Conservation (phyloP, 2,329 filamentous ascomycete genomes). For the Hymenoscyphus fraxineus region DNA sequence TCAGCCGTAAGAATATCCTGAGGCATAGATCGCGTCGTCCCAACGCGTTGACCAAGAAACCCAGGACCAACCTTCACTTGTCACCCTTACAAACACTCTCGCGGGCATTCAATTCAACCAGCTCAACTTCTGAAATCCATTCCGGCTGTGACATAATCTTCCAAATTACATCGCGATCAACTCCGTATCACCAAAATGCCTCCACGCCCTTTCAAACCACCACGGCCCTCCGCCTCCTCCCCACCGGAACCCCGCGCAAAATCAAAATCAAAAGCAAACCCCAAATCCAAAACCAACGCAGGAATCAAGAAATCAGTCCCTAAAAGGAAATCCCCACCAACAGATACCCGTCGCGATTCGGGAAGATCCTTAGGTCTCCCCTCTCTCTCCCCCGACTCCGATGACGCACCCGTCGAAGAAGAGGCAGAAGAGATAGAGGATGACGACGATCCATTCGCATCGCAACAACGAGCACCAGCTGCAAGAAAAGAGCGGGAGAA, state of each 20-base stretch:
- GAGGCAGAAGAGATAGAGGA: conserved; percentile 9
- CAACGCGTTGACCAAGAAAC: no score
- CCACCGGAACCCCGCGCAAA: conserved; percentile 5
- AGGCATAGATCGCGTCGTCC: no score
- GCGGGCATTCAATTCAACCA: no score
- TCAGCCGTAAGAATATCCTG: no score
- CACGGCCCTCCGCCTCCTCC: conserved; percentile 21
- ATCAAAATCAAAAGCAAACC: conserved; percentile 8
- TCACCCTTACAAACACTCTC: no score
- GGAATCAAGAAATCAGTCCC: background rate
- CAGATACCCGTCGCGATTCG: background rate
- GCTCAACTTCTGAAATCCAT: background rate
- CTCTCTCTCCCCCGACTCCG: conserved; percentile 5
- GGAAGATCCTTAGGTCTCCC: conserved; percentile 4
- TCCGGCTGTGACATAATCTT: background rate
- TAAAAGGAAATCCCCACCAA: background rate
- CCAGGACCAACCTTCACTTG: no score
- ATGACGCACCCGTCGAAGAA: background rate
- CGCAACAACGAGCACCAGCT: background rate
- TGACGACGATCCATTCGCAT: conserved; percentile 16
- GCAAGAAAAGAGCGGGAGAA: background rate
- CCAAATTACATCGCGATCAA: background rate
- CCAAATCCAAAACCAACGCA: conserved; percentile 13
- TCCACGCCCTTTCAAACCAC: conserved; percentile 34
- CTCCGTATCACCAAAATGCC: conserved; percentile 23